Evolutionary conservation across 805 yeast genomes (phyloP).

Genomic region (Candida ovalis): DNA sequence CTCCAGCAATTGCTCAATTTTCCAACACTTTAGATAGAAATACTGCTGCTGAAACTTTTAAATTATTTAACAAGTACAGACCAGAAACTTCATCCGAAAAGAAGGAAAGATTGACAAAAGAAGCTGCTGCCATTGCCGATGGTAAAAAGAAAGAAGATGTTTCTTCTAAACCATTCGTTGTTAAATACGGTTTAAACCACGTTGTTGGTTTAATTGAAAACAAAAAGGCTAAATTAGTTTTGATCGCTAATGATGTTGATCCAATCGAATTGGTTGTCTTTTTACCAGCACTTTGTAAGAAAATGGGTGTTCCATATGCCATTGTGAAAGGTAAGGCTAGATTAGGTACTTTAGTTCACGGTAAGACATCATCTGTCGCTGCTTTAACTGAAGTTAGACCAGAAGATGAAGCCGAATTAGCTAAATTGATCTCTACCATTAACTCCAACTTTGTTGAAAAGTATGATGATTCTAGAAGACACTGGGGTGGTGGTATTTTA

Average conservation of each 20-base stretch:
- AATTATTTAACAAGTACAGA: slow-evolving; percentile 97
- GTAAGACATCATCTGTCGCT: slow-evolving; percentile 96
- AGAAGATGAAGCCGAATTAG: slow-evolving; percentile 93
- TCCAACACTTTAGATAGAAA: slow-evolving; percentile 95
- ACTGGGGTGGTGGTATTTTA: slow-evolving; percentile 99
- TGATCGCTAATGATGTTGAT: slow-evolving; percentile 98
- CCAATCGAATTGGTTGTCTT: slow-evolving; percentile 97
- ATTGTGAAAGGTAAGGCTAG: slow-evolving; percentile 98
- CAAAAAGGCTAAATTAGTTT: slow-evolving; percentile 97
- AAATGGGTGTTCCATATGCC: slow-evolving; percentile 99
- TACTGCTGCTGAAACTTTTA: slow-evolving; percentile 96
- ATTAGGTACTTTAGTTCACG: slow-evolving; percentile 95
- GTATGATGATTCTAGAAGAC: slow-evolving; percentile 94
- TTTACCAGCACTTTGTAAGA: slow-evolving; percentile 98
- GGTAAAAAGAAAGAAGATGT: slow-evolving; percentile 97
- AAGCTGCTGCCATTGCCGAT: slow-evolving; percentile 98
- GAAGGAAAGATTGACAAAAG: slow-evolving; percentile 98
- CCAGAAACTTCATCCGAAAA: slow-evolving; percentile 97
- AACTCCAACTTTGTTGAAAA: slow-evolving; percentile 90
- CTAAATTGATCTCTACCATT: slow-evolving; percentile 88
- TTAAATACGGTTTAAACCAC: slow-evolving; percentile 99
- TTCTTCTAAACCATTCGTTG: slow-evolving; percentile 93
- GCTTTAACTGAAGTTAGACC: slow-evolving; percentile 93
- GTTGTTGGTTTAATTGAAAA: slow-evolving; percentile 95
- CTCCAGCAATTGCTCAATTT: slow-evolving; percentile 98